Percentiles rank a stretch among this genome's conserved stretches.
phyloP scores from a whole-genome alignment of 2,329 filamentous ascomycete species.

The Onygenales sp. region DNA sequence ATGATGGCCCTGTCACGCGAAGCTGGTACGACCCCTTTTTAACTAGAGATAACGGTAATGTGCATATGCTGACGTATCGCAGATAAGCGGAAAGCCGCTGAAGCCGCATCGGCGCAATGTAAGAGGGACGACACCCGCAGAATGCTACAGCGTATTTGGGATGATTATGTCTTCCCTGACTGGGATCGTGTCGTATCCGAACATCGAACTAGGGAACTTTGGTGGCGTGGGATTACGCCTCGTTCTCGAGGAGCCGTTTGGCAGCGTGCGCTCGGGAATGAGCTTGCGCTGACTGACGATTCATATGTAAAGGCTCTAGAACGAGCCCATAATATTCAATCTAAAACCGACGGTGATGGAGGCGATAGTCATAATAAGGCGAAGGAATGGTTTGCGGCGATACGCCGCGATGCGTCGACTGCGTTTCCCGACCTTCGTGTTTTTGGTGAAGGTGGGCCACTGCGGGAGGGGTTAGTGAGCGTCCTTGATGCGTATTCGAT shows the following conservation, averaged over 20 bases:
- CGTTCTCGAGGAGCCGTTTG: slow-evolving; percentile 49
- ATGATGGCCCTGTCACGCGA: slow-evolving; percentile 57
- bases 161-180: slow-evolving; percentile 50
- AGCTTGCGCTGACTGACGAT: slow-evolving; percentile 45
- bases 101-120: slow-evolving; percentile 37
- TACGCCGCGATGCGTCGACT: slow-evolving; percentile 43
- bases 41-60: not conserved
- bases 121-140: slow-evolving; percentile 44
- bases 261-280: slow-evolving; percentile 52
- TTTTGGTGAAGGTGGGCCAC: slow-evolving; percentile 45
- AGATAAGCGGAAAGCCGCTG: slow-evolving; percentile 42
- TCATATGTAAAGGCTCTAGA: slow-evolving; percentile 49
- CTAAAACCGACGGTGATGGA: slow-evolving; percentile 32
- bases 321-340: slow-evolving; percentile 42
- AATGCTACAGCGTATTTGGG: slow-evolving; percentile 51
- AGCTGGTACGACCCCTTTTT: slow-evolving; percentile 34
- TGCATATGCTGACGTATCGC: slow-evolving; percentile 10
- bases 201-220: slow-evolving; percentile 49
- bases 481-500: slow-evolving; percentile 54
- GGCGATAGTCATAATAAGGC: slow-evolving; percentile 34
- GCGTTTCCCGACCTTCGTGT: slow-evolving; percentile 51
- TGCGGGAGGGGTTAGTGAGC: slow-evolving; percentile 47
- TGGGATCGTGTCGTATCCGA: slow-evolving; percentile 48
- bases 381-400: slow-evolving; percentile 44
- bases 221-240: slow-evolving; percentile 55